A percentile compares a stretch with the other conserved stretches of the same genome.
Conservation (phyloP, 2,329 filamentous ascomycete genomes). For the Colletotrichum sp. region DNA sequence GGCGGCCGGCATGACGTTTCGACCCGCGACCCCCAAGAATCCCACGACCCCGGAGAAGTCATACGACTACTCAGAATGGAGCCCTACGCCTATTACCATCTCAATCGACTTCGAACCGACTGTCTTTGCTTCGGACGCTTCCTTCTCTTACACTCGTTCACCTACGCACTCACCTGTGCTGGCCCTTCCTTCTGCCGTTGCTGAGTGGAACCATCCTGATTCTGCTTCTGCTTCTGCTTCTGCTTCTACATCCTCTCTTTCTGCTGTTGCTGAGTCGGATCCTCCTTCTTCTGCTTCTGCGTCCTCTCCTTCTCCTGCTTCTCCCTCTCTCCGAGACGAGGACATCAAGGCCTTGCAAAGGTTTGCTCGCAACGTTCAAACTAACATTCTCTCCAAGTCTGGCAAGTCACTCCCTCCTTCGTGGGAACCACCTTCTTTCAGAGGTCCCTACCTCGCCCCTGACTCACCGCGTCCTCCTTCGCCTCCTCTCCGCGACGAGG, state of each 20-base stretch:
- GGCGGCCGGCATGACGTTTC: background rate
- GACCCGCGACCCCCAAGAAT: background rate
- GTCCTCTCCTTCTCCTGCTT: background rate
- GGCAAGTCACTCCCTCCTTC: background rate
- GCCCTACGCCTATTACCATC: background rate
- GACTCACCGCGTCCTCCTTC: background rate
- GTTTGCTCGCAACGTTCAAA: background rate
- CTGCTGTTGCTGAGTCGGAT: background rate
- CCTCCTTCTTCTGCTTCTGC: background rate
- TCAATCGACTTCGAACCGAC: constrained; percentile 1
- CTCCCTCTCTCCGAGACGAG: background rate
- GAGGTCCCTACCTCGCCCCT: background rate
- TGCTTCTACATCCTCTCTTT: background rate
- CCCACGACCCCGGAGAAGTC: background rate
- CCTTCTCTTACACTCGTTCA: background rate
- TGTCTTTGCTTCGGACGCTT: background rate
- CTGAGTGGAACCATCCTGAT: background rate
- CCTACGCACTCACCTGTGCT: background rate
- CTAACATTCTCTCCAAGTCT: background rate
- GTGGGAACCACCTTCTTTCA: background rate
- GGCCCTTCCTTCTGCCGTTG: background rate
- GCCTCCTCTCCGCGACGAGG: background rate
- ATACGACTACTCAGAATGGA: background rate
- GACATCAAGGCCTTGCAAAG: background rate
- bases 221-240: background rate